Percentiles rank a stretch among this genome's conserved stretches.
Evolutionary conservation across 2,329 filamentous ascomycete genomes (phyloP).

Genomic region (Anthostomella pinea): DNA sequence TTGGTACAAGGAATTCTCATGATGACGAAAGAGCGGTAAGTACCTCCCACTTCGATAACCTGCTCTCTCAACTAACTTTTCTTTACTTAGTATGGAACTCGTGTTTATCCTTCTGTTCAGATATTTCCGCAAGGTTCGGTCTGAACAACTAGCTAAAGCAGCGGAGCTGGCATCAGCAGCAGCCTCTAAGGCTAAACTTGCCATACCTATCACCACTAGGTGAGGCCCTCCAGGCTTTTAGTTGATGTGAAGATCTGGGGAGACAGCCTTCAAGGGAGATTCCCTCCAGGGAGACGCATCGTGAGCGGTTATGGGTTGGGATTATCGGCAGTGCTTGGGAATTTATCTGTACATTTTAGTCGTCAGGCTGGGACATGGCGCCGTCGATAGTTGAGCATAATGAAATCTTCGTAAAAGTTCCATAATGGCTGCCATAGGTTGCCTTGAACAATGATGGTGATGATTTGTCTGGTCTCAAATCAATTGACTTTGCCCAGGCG

Average conservation of each 20-base stretch:
- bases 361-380: not conserved
- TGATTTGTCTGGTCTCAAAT: not conserved
- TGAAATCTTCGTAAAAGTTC: too few species aligned
- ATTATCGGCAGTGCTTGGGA: too few species aligned
- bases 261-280: too few species aligned
- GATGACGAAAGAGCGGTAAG: slow-evolving; percentile 97
- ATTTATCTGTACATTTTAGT: slow-evolving; percentile 4
- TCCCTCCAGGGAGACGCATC: too few species aligned
- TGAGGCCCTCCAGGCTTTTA: slow-evolving; percentile 11
- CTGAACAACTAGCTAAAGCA: slow-evolving; percentile 66
- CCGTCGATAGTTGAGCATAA: too few species aligned
- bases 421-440: too few species aligned
- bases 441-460: too few species aligned
- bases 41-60: slow-evolving; percentile 3
- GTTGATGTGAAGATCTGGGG: not conserved
- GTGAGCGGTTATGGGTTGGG: too few species aligned
- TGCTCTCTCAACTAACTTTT: slow-evolving; percentile 8
- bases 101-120: slow-evolving; percentile 82
- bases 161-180: slow-evolving; percentile 55
- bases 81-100: slow-evolving; percentile 68
- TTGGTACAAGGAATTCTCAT: slow-evolving; percentile 94
- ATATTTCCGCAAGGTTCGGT: slow-evolving; percentile 70
- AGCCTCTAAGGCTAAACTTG: slow-evolving; percentile 50
- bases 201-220: slow-evolving; percentile 39
- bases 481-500: not conserved